phyloP scores from a whole-genome alignment of 225 moss, liverwort and hornwort genomes.

The Thuidium tamariscinum region DNA sequence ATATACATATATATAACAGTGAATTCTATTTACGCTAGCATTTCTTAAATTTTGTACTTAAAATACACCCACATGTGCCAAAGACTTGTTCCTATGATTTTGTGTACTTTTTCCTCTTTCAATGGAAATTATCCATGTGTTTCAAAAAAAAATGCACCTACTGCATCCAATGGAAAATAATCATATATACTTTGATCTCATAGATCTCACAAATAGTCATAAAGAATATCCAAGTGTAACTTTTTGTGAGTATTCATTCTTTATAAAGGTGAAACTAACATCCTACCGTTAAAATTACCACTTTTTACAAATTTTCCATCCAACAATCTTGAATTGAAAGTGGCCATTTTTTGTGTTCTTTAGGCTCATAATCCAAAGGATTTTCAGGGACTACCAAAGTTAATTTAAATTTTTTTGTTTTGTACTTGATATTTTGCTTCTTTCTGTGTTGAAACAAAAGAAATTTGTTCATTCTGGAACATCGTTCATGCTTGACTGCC shows the following conservation, averaged over 20 bases:
- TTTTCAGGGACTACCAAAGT: rapidly evolving
- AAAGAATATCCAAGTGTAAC: neutral
- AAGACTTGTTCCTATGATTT: no score
- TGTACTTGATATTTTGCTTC: neutral
- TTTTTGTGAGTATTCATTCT: neutral
- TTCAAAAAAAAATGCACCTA: no score
- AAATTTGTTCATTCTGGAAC: neutral
- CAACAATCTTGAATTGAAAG: neutral
- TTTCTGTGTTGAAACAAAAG: neutral
- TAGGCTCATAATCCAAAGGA: neutral
- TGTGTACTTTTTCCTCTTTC: no score
- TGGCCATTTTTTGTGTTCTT: neutral
- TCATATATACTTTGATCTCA: neutral
- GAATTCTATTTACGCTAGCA: neutral
- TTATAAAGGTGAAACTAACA: neutral
- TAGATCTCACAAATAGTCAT: neutral
- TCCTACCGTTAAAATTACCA: neutral
- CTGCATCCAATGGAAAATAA: neutral
- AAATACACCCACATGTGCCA: rapidly evolving
- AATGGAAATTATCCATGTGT: no score
- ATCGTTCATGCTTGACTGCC: neutral
- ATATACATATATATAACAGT: neutral
- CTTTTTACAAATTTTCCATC: neutral
- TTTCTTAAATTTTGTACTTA: neutral
- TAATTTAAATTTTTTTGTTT: neutral